Evolutionary conservation across 1,284 basidiomycete genomes (phyloP).

Genomic region (Boletus smithii): DNA sequence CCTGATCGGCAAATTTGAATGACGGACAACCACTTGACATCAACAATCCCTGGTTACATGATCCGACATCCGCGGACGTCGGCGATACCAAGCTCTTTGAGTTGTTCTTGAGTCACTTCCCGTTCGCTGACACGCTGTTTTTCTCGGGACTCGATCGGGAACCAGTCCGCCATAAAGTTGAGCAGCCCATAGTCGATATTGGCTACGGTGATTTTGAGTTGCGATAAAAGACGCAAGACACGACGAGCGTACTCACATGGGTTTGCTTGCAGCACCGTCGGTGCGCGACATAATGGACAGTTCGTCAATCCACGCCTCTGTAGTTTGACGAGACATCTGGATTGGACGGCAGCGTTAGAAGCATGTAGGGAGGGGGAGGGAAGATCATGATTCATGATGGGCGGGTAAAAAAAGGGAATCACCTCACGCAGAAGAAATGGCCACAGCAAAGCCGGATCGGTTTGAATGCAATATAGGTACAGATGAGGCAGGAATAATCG

Average conservation of each 20-base stretch:
- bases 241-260: conserved; percentile 44
- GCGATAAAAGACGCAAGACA: not conserved
- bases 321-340: conserved; percentile 87
- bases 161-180: conserved; percentile 91
- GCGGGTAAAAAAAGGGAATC: not conserved
- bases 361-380: too few species aligned
- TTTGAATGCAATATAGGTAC: conserved; percentile 83
- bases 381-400: not conserved
- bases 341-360: not conserved
- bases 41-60: conserved; percentile 27
- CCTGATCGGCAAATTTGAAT: not conserved
- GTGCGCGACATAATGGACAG: conserved; percentile 86
- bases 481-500: conserved; percentile 74
- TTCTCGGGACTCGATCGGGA: conserved; percentile 78
- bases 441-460: conserved; percentile 82
- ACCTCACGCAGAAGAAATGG: conserved; percentile 90
- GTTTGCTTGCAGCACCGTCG: conserved; percentile 74
- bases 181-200: conserved; percentile 81
- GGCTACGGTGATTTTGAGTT: conserved; percentile 37
- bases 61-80: conserved; percentile 32
- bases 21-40: not conserved
- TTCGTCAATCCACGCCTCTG: conserved; percentile 78
- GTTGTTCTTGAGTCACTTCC: conserved; percentile 73
- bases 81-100: conserved; percentile 60
- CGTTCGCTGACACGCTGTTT: conserved; percentile 78